These are phyloP conservation scores for Endocarpon pusillum DNA, from an alignment of 495 filamentous ascomycete genomes.

Conservation along the genomic window DNA sequence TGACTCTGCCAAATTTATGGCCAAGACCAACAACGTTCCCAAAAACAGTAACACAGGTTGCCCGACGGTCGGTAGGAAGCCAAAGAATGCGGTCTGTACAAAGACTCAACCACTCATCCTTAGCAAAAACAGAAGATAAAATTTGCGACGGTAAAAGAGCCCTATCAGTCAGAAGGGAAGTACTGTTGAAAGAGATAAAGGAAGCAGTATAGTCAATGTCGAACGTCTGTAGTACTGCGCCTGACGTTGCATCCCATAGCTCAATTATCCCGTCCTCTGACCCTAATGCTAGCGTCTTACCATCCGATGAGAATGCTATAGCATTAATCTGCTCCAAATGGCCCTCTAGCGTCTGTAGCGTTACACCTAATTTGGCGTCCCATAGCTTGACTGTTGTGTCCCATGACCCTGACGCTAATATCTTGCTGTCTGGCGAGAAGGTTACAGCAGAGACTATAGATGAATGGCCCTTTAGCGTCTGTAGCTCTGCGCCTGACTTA, in stretches of 20 bases:
- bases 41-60: no score
- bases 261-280: slow-evolving; percentile 10
- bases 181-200: no score
- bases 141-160: no score
- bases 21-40: no score
- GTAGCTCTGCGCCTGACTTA: slow-evolving; percentile 6
- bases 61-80: no score
- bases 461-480: slow-evolving; percentile 10
- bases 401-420: slow-evolving; percentile 16
- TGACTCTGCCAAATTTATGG: no score
- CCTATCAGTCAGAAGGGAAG: no score
- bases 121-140: no score
- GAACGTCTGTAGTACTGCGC: slow-evolving; percentile 4
- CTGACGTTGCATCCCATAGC: slow-evolving; percentile 18
- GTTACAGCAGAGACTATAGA: slow-evolving; percentile 10
- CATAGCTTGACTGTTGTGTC: slow-evolving; percentile 18
- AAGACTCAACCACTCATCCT: no score
- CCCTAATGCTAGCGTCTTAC: slow-evolving; percentile 9
- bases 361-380: slow-evolving; percentile 9
- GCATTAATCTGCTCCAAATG: slow-evolving; percentile 6
- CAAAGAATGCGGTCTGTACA: no score
- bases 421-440: slow-evolving; percentile 15
- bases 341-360: slow-evolving; percentile 8
- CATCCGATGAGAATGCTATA: slow-evolving; percentile 16
- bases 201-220: no score